These are phyloP conservation scores for Achaetomiella virescens DNA, from an alignment of 495 filamentous ascomycete genomes.

Conservation along the genomic window DNA sequence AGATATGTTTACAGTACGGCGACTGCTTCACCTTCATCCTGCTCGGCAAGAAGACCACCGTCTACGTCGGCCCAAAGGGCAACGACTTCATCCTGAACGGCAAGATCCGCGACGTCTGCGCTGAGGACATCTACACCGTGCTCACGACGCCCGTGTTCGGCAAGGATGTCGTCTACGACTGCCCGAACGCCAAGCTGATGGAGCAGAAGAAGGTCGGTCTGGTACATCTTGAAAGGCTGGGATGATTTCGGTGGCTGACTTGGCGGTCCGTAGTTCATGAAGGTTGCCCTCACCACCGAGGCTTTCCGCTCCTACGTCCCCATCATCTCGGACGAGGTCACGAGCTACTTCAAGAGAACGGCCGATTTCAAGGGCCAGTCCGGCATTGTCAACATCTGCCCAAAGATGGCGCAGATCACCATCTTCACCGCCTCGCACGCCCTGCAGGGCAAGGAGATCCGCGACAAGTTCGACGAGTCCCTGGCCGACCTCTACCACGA, in stretches of 20 bases:
- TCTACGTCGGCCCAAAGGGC: constrained; percentile 67
- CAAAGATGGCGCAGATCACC: constrained; percentile 75
- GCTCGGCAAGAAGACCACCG: constrained; percentile 71
- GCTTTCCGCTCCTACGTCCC: constrained; percentile 74
- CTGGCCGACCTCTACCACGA: constrained; percentile 76
- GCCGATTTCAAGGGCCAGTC: constrained; percentile 60
- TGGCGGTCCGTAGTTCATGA: constrained; percentile 60
- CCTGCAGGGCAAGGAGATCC: constrained; percentile 75
- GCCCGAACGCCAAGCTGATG: constrained; percentile 66
- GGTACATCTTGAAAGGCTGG: background rate
- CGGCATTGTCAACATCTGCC: constrained; percentile 58
- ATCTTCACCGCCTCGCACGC: constrained; percentile 77
- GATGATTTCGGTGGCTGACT: constrained; percentile 3
- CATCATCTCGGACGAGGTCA: constrained; percentile 70
- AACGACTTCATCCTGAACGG: constrained; percentile 86
- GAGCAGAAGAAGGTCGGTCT: constrained; percentile 38
- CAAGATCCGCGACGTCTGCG: constrained; percentile 72
- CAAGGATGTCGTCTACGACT: constrained; percentile 81
- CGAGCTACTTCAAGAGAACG: constrained; percentile 58
- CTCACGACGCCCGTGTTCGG: constrained; percentile 84
- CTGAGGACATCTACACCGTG: constrained; percentile 75
- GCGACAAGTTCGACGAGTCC: constrained; percentile 63
- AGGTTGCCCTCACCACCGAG: constrained; percentile 70
- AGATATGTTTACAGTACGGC: constrained; percentile 20
- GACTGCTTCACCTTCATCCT: constrained; percentile 70